Conservation (phyloP, 1,139 yeast genomes). For the Eremothecium gossypii region DNA sequence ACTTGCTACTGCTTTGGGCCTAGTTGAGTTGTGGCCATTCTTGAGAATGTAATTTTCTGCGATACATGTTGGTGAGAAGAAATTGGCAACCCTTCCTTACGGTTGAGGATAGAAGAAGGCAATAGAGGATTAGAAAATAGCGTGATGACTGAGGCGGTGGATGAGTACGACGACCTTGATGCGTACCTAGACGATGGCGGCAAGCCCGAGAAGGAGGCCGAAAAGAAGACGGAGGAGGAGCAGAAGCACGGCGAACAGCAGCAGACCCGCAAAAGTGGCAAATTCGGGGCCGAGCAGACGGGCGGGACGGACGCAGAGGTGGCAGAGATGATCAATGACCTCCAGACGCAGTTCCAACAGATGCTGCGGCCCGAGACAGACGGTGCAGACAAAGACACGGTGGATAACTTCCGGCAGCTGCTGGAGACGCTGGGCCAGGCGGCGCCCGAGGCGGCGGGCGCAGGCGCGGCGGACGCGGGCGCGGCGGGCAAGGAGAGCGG, state of each 20-base stretch:
- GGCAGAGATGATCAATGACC: slow-evolving; percentile 20
- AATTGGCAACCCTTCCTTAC: too few species aligned
- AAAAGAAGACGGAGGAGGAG: slow-evolving; percentile 2
- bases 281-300: not conserved
- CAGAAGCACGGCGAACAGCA: too few species aligned
- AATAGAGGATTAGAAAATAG: not conserved
- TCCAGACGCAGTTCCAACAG: slow-evolving; percentile 21
- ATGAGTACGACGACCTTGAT: slow-evolving; percentile 66
- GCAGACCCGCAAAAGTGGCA: too few species aligned
- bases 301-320: slow-evolving; percentile 17
- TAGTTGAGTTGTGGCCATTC: too few species aligned
- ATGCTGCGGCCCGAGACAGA: slow-evolving; percentile 19
- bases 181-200: slow-evolving; percentile 70
- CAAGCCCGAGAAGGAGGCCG: slow-evolving; percentile 30
- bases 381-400: slow-evolving; percentile 35
- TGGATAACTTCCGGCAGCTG: slow-evolving; percentile 40
- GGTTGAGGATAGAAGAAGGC: too few species aligned
- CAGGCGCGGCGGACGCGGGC: slow-evolving; percentile 40
- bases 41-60: too few species aligned
- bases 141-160: slow-evolving; percentile 25
- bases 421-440: slow-evolving; percentile 52
- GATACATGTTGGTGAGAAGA: too few species aligned
- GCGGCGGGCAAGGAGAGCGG: slow-evolving; percentile 31
- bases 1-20: too few species aligned
- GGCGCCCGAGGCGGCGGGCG: slow-evolving; percentile 21